Percentiles rank a stretch among this genome's conserved stretches.
These are phyloP conservation scores for Rhodosporidiobolus odoratus DNA, from an alignment of 768 basidiomycete genomes.

Conservation along the genomic window DNA sequence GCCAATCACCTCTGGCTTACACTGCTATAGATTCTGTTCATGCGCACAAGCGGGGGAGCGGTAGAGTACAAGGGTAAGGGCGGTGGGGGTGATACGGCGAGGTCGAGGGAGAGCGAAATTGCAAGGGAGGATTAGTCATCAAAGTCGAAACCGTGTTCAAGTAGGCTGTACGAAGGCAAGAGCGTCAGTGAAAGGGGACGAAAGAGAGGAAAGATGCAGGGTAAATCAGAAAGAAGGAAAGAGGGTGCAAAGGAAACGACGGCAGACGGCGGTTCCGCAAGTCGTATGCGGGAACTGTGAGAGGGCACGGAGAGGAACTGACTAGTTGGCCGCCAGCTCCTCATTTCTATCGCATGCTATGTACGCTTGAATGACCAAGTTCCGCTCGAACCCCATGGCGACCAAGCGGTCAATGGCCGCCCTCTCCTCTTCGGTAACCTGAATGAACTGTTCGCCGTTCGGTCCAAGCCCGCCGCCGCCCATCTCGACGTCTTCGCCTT, in stretches of 20 bases:
- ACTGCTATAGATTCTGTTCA: too few relatives aligned
- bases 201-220: background rate
- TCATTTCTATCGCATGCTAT: conserved; percentile 95
- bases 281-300: too few relatives aligned
- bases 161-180: background rate
- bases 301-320: background rate
- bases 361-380: conserved; percentile 81
- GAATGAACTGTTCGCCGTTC: conserved; percentile 56
- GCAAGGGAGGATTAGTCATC: conserved; percentile 15
- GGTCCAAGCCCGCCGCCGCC: conserved; percentile 38
- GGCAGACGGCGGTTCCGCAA: too few relatives aligned
- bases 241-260: background rate
- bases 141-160: conserved; percentile 31
- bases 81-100: too few relatives aligned
- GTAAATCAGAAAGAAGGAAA: background rate
- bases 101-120: too few relatives aligned
- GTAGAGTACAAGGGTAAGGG: too few relatives aligned
- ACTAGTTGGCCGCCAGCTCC: conserved; percentile 86
- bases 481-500: conserved; percentile 28
- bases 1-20: too few relatives aligned
- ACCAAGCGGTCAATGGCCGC: conserved; percentile 85
- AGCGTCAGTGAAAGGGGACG: too few relatives aligned
- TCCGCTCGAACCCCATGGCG: conserved; percentile 76
- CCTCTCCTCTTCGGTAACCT: conserved; percentile 77
- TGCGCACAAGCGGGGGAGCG: too few relatives aligned